phyloP scores from a whole-genome alignment of 139 green algal genomes.

The Micractinium conductrix region DNA sequence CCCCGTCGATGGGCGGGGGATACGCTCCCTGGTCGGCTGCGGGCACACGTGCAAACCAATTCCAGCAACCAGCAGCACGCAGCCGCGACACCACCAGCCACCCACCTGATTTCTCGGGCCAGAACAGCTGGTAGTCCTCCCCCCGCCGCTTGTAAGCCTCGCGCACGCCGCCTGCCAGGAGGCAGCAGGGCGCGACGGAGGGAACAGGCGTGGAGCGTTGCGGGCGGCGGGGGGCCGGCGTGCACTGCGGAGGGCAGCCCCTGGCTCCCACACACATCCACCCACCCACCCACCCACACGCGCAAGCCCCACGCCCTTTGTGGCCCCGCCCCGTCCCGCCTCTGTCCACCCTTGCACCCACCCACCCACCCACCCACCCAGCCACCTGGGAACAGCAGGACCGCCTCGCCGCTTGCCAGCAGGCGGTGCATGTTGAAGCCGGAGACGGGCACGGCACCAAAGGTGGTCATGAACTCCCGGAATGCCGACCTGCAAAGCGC shows the following conservation, averaged over 20 bases:
- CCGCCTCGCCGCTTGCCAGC: constrained; percentile 74
- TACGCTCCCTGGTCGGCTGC: too few relatives aligned
- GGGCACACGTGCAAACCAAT: too few relatives aligned
- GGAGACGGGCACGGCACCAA: constrained; percentile 91
- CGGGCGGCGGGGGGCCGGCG: too few relatives aligned
- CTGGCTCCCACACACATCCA: too few relatives aligned
- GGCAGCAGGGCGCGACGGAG: not conserved
- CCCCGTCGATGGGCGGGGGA: too few relatives aligned
- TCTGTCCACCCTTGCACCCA: too few relatives aligned
- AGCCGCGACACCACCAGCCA: not conserved
- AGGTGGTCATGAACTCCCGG: constrained; percentile 77
- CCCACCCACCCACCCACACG: too few relatives aligned
- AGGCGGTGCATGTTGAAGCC: constrained; percentile 82
- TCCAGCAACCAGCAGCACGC: too few relatives aligned
- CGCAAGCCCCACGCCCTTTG: too few relatives aligned
- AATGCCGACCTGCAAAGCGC: constrained; percentile 35
- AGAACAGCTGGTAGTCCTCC: constrained; percentile 95
- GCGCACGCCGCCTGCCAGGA: constrained; percentile 84
- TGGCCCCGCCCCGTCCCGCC: too few relatives aligned
- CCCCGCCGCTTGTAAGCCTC: constrained; percentile 81
- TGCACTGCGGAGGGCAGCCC: too few relatives aligned
- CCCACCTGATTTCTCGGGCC: constrained; percentile 71
- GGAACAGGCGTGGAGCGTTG: not conserved
- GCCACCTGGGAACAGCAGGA: constrained; percentile 88
- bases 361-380: constrained; percentile 44